Evolutionary conservation across 176 grass and related monocot genomes (phyloP), one percentile per base, ranked within the genome.

Genomic region (Olyra latifolia): DNA sequence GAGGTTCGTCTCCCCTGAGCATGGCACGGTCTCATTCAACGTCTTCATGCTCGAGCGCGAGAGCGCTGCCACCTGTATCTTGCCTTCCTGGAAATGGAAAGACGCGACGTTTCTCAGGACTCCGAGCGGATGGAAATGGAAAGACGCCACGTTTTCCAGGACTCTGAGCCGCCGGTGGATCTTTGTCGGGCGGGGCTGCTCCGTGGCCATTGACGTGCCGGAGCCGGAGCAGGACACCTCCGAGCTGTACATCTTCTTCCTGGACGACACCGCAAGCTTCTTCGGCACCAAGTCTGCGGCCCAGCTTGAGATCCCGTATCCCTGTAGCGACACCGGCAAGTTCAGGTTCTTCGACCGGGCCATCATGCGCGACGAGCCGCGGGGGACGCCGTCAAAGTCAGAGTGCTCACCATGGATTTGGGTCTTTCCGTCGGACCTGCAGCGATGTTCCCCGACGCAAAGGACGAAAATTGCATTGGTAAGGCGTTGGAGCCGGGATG

Each of bases 71-170:
- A n/a, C n/a, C 12, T 5, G 27, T n/a, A n/a, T n/a, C 15, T 5
- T 46, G 32, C 32, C 1, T 61, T 52, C 27, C 17, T 62, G 56
- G 74, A 76, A 3, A 40, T 62, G 53, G 53, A 55, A 7, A n/a
- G n/a, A n/a, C n/a, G n/a, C n/a, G n/a, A n/a, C n/a, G n/a, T n/a
- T n/a, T n/a, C n/a, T n/a, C n/a, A n/a, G n/a, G n/a, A n/a, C n/a
- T n/a, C n/a, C n/a, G n/a, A n/a, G n/a, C n/a, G n/a, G n/a, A n/a
- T 61, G 55, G 73, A 76, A 7, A 39, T 62, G 50, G 50, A 54
- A 3, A 19, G 20, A 54, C 1, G 0, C 50, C 40, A 4, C n/a
- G n/a, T n/a, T n/a, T n/a, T n/a, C n/a, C n/a, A 10, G 7, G 38
- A 5, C 14, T 39, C 15, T 76, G 23, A 44, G 20, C 9, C 24